Conservation (phyloP, 805 yeast species). For the Saccharomycopsis sp. region DNA sequence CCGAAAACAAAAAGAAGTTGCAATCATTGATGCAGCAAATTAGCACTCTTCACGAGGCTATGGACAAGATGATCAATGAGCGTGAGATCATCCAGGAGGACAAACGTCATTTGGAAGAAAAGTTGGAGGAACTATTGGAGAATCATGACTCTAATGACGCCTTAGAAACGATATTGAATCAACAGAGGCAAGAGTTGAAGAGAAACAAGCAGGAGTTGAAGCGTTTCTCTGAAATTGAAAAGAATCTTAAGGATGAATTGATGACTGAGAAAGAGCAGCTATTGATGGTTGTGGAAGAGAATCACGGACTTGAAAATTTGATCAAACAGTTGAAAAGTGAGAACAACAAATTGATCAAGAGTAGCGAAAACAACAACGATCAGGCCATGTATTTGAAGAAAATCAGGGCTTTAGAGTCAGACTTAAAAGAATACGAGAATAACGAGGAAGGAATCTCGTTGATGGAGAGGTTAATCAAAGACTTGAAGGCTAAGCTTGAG, state of each 20-base stretch:
- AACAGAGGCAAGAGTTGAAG: constrained; percentile 28
- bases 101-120: constrained; percentile 39
- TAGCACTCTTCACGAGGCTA: constrained; percentile 46
- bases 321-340: constrained; percentile 46
- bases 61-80: constrained; percentile 55
- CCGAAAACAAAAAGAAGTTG: constrained; percentile 40
- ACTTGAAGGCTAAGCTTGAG: constrained; percentile 44
- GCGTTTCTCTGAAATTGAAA: constrained; percentile 29
- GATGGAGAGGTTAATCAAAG: constrained; percentile 49
- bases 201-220: constrained; percentile 33
- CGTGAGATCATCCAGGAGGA: constrained; percentile 53
- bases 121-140: constrained; percentile 35
- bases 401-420: constrained; percentile 44
- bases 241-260: constrained; percentile 27
- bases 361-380: constrained; percentile 7
- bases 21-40: constrained; percentile 47
- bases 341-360: constrained; percentile 43
- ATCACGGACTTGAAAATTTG: constrained; percentile 51
- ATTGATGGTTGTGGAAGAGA: constrained; percentile 57
- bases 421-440: constrained; percentile 41
- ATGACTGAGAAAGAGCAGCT: constrained; percentile 42
- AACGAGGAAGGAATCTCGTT: constrained; percentile 48
- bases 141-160: constrained; percentile 22
- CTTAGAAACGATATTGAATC: constrained; percentile 27
- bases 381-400: constrained; percentile 46